Conservation (phyloP, 2,329 filamentous ascomycete genomes). For the Ceratocystis cacaofunesta region DNA sequence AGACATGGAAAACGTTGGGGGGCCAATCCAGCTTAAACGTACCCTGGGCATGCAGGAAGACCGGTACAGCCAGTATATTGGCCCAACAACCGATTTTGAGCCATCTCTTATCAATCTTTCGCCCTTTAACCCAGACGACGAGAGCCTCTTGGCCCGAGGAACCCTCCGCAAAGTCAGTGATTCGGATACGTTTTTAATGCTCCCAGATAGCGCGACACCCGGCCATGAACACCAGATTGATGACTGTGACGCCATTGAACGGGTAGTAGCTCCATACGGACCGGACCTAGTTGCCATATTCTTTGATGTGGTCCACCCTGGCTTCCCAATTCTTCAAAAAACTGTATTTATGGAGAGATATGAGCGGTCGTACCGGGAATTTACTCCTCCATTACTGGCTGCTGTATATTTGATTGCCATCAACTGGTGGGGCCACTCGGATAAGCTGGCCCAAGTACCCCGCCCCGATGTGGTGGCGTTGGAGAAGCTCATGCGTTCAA, state of each 20-base stretch:
- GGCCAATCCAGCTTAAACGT: conserved; percentile 49
- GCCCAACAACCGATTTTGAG: conserved; percentile 70
- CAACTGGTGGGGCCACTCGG: conserved; percentile 72
- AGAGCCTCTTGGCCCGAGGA: conserved; percentile 55
- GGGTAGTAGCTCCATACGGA: conserved; percentile 62
- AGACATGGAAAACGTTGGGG: conserved; percentile 56
- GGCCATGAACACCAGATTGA: conserved; percentile 55
- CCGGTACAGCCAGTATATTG: conserved; percentile 71
- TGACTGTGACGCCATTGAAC: conserved; percentile 59
- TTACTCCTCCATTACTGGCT: conserved; percentile 61
- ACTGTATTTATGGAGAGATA: conserved; percentile 67
- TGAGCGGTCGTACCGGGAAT: conserved; percentile 54
- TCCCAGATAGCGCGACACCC: conserved; percentile 58
- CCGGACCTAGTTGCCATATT: conserved; percentile 64
- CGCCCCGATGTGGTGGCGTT: conserved; percentile 59
- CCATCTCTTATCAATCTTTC: conserved; percentile 70
- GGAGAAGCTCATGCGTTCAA: conserved; percentile 57
- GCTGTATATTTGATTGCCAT: conserved; percentile 74
- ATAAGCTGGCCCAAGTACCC: conserved; percentile 46
- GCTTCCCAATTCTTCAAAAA: conserved; percentile 71
- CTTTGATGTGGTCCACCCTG: conserved; percentile 66
- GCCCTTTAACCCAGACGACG: conserved; percentile 65
- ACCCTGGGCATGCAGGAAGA: conserved; percentile 63
- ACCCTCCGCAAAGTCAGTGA: conserved; percentile 63
- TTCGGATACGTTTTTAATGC: conserved; percentile 63